Conservation (phyloP, 179 eudicot species). For the Sideroxylon spinosum region DNA sequence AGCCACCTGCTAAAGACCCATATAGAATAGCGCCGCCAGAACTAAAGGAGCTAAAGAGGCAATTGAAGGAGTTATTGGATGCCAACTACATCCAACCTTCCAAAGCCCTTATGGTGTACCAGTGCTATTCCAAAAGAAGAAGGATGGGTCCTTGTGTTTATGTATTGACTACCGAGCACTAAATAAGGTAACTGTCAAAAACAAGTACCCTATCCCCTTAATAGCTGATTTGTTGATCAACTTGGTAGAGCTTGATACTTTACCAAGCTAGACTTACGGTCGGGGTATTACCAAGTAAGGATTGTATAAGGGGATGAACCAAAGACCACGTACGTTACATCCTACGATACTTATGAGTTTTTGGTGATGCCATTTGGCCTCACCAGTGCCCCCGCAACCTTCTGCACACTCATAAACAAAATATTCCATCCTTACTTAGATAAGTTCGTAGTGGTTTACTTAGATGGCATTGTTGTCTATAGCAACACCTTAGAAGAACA, state of each 20-base stretch:
- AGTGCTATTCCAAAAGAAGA: neutral
- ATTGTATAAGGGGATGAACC: too few relatives aligned
- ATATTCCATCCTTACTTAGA: too few relatives aligned
- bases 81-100: neutral
- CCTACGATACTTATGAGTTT: neutral
- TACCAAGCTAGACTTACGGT: neutral
- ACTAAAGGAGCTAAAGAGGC: neutral
- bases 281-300: too few relatives aligned
- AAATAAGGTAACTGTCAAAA: neutral
- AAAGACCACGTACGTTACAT: neutral
- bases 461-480: too few relatives aligned
- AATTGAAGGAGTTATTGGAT: neutral
- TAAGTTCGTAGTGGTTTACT: too few relatives aligned
- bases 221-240: too few relatives aligned
- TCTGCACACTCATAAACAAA: too few relatives aligned
- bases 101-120: neutral
- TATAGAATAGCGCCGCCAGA: neutral
- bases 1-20: neutral
- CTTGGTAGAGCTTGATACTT: slow-evolving; percentile 6
- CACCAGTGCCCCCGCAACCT: too few relatives aligned
- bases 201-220: too few relatives aligned
- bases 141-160: neutral
- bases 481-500: too few relatives aligned
- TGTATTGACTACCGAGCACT: neutral
- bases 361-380: too few relatives aligned